Evolutionary conservation across 108 stramenopile species (phyloP).

Genomic region (Chaetoceros muelleri): DNA sequence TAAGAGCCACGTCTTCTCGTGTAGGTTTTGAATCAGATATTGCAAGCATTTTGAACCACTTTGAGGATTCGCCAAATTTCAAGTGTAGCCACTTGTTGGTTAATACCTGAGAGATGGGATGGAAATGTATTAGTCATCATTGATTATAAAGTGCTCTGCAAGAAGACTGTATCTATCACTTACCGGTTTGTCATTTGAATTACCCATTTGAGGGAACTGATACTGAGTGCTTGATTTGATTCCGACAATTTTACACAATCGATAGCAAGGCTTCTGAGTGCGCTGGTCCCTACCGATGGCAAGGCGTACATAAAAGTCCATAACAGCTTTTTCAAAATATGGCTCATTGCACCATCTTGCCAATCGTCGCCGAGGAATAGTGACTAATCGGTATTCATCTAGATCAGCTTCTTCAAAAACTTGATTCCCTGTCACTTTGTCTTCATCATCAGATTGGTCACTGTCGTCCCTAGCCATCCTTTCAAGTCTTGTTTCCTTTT

Average conservation of each 20-base stretch:
- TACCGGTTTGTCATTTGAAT: conserved; percentile 60
- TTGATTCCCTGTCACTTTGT: conserved; percentile 10
- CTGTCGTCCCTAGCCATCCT: neutral
- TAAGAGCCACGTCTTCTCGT: conserved; percentile 52
- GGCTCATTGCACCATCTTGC: conserved; percentile 85
- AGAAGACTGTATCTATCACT: conserved; percentile 9
- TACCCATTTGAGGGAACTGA: conserved; percentile 44
- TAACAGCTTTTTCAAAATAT: conserved; percentile 68
- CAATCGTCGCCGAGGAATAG: conserved; percentile 66
- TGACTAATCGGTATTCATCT: conserved; percentile 60
- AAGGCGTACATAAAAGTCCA: conserved; percentile 60
- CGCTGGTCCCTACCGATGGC: conserved; percentile 68
- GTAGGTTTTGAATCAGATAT: conserved; percentile 65
- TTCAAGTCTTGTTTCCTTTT: conserved; percentile 12
- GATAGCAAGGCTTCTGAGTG: conserved; percentile 66
- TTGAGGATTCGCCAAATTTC: conserved; percentile 52
- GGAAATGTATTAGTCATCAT: neutral
- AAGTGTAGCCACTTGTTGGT: conserved; percentile 65
- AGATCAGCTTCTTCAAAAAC: conserved; percentile 48
- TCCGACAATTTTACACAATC: conserved; percentile 66
- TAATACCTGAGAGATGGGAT: conserved; percentile 20
- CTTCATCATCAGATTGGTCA: conserved; percentile 15
- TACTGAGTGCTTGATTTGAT: conserved; percentile 42
- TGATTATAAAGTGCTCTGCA: neutral
- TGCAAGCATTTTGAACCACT: conserved; percentile 60